Evolutionary conservation across 2,329 filamentous ascomycete species (phyloP), one percentile per base, ranked within the genome.

Genomic region (Grosmannia clavigera): DNA sequence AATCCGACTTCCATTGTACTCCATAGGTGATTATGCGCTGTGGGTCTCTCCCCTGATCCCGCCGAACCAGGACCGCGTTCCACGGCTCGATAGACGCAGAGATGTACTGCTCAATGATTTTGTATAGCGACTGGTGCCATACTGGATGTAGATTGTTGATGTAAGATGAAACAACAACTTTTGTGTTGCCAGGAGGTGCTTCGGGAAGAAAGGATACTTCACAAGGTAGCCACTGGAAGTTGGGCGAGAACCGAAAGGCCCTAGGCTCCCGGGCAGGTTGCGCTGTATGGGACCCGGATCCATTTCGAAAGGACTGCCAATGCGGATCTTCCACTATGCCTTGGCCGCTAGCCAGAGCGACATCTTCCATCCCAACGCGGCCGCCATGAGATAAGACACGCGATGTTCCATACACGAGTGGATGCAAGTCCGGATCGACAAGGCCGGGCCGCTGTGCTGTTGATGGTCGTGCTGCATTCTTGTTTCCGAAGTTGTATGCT

Each of bases 371-470:
- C 9, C 67, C 66, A 12, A 71, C 71, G 0, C 68, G 66, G 52
- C 72, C 69, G 0, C 71, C 66, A 1, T 61, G 56, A 52, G 79
- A 65, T 4, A 77, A 71, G 6, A 60, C 61, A 33, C n/a, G 55
- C 14, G 61, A 55, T 19, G 46, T 56, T 55, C 67, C 66, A 61
- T 78, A 81, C 1, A 81, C 69, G 0, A 85, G 68, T 0, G 81
- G 81, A 62, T 78, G 84, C 61, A 84, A 70, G 2, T 79, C 83
- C 6, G 82, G 81, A 63, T 85, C 76, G 16, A 85, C 75, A 2
- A 85, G 70, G 33, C 33, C 22, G 3, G 46, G 46, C 5, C 48
- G 56, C 31, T 12, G 19, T 40, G 38, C 38, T 16, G 38, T 16
- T 16, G 38, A 40, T 19, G 38, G 38, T 6, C 4, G 38, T 40